Base-by-base conservation (phyloP, 2,329 filamentous ascomycete genomes). In the Claviceps spartinae region DNA sequence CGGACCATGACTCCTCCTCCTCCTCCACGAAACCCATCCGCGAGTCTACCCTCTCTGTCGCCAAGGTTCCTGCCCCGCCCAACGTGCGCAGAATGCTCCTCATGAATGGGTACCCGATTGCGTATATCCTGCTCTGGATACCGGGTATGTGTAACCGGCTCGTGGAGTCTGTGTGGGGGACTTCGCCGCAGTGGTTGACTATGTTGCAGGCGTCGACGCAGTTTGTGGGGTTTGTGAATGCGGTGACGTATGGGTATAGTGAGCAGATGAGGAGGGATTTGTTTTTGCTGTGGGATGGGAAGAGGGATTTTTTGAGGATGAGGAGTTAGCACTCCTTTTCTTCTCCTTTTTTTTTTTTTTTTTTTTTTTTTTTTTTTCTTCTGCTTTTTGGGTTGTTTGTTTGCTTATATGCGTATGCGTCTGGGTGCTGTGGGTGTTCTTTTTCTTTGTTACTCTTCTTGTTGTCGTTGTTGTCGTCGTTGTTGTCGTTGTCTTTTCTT, bases 41-140 rank as follows among this genome's bases (percentile, higher is more conserved):
- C 40, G 40, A 8, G 5, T 42, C 40, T 11, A 18, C 14, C 40
- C 11, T 42, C 3, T 22, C 38, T 20, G 20, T 38, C n/a, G 40
- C 52, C 18, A 48, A 44, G 18, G 26, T 56, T 3, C 52, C 54
- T 3, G 55, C 55, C 8, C 49, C 54, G 9, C 56, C 56, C 6
- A 56, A 55, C 38, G 43, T 66, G 30, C 61, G 60, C 47, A 62
- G 61, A 47, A 63, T 69, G 54, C 59, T 69, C 20, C 55, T 68
- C 7, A 57, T 69, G 48, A 67, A 68, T 50, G 67, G 63, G 1
- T 69, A 69, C 48, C 67, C 67, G 1, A 62, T 67, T 45, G 61
- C 61, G 40, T 69, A 67, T 57, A 62, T 69, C 44, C 47, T 68
- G 5, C 61, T 69, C n/a, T 69, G 64, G 66, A 60, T 69, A 6